phyloP scores from a whole-genome alignment of 306 rosid genomes.

The Casuarina cunninghamiana region DNA sequence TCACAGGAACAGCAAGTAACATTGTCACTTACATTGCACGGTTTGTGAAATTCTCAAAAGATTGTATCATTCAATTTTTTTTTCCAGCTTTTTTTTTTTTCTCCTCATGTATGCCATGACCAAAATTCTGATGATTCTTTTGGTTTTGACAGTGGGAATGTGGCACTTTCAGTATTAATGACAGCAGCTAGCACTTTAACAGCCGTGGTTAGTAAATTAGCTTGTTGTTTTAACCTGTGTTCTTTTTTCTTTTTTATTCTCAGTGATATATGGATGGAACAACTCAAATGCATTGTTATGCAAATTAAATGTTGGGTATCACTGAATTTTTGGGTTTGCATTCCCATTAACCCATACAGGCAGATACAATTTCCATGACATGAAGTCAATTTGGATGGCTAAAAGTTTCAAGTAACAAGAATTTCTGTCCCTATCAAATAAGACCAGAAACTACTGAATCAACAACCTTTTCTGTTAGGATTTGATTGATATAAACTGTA shows the following conservation, averaged over 20 bases:
- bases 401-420: not conserved
- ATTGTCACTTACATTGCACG: constrained; percentile 86
- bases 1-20: constrained; percentile 94
- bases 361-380: not conserved
- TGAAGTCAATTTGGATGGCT: not conserved
- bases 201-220: constrained; percentile 65
- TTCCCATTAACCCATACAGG: not conserved
- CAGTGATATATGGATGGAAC: constrained; percentile 11
- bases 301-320: constrained; percentile 7
- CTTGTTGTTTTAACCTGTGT: constrained; percentile 15
- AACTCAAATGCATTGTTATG: not conserved
- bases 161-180: constrained; percentile 88
- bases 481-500: not conserved
- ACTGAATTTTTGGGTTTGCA: not conserved
- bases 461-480: not conserved
- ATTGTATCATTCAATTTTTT: not conserved
- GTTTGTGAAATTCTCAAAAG: constrained; percentile 38
- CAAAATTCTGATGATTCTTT: constrained; percentile 23
- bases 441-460: not conserved
- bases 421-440: not conserved
- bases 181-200: constrained; percentile 82
- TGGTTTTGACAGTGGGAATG: constrained; percentile 69
- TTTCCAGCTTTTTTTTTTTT: not conserved
- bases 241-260: not conserved
- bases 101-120: constrained; percentile 8